Base-by-base conservation (phyloP, 2,329 filamentous ascomycete species). In the Phaeosphaeria sp. region DNA sequence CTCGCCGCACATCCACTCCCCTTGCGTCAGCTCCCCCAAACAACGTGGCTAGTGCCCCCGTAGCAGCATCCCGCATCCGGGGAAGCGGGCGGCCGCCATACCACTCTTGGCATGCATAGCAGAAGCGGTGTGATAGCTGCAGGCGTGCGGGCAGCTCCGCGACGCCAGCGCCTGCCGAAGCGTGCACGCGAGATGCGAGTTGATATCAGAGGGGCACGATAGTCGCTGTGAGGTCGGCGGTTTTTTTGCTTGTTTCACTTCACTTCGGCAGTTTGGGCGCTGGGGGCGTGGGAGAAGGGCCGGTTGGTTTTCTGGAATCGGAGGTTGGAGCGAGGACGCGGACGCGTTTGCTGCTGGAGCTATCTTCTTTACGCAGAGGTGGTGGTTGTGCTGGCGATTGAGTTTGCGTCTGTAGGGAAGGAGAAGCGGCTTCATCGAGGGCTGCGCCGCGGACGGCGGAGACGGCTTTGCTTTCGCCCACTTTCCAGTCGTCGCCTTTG, bases 401-500 rank as follows among this genome's bases (percentile, higher is more conserved):
- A 17, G 63, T 45, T 54, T 59, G 60, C 45, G 61, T 52, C 51
- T 60, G 63, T 42, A 8, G 5, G 3, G 5, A 15, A 6, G 62
- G 54, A 24, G 52, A 45, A 39, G 58, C 15, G 27, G 56, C 60
- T 2, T 70, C 69, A 25, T 68, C 72, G 44, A 79, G 60, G 18
- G 71, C 61, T 18, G 71, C 61, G 18, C 70, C 68, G 17, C 78
- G 73, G 20, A 76, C 77, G 21, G 72, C 76, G 33, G 69, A 73
- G 4, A 81, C 80, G 18, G 80, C 80, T 59, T 68, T 75, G 61
- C 79, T 81, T 61, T 81, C 78, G 6, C 63, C 65, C 15, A 79
- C 78, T 54, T 74, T 77, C 75, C 76, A 77, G 53, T 79, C 76
- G 62, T 81, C 79, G 15, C 75, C 74, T 61, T 74, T 74, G 18